phyloP scores from a whole-genome alignment of 73 alveolate species.

The Blepharisma japonicum region DNA sequence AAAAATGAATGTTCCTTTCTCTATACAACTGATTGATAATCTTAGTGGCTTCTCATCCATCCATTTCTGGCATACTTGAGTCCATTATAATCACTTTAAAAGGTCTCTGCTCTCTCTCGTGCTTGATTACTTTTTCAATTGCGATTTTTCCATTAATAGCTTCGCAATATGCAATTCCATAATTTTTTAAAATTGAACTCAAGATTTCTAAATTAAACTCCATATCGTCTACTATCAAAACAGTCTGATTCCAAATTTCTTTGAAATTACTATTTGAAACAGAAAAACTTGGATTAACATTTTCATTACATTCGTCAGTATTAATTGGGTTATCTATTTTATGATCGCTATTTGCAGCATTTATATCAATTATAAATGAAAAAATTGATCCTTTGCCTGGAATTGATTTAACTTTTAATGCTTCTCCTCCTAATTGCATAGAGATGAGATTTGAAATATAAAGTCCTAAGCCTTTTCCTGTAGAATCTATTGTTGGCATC shows the following conservation, averaged over 20 bases:
- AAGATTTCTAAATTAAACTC: background rate
- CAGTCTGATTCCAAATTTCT: background rate
- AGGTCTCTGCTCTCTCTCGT: background rate
- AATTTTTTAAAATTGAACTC: background rate
- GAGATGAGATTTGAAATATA: background rate
- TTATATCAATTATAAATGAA: background rate
- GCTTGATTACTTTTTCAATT: background rate
- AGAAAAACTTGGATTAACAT: background rate
- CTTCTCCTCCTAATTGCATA: background rate
- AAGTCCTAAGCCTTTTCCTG: conserved; percentile 1
- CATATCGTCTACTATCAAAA: background rate
- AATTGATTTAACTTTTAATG: background rate
- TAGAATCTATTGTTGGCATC: background rate
- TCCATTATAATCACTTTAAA: background rate
- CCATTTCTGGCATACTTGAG: background rate
- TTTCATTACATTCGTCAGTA: background rate
- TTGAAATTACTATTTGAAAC: background rate
- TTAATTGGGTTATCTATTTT: background rate
- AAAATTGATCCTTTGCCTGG: background rate
- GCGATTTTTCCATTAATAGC: background rate
- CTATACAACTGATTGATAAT: background rate
- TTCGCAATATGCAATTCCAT: background rate
- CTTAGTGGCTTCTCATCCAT: conserved; percentile 10
- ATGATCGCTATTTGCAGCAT: background rate
- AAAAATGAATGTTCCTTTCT: background rate